Base-by-base conservation (phyloP, 176 grass and related monocot genomes). In the Oryza meridionalis region DNA sequence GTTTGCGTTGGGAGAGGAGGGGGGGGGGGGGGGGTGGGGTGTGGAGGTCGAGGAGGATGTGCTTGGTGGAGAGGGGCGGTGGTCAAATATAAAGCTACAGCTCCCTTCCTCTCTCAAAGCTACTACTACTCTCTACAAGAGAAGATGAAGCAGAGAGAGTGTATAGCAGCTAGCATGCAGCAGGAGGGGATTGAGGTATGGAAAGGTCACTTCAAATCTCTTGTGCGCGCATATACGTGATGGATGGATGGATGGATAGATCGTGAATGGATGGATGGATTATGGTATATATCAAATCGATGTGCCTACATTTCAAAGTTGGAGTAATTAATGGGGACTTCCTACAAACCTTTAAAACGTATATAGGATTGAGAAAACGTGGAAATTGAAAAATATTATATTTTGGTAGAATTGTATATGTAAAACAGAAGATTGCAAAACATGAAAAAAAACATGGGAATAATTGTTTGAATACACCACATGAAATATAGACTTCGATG, bases 61-160 rank as follows among this genome's bases (percentile, higher is more conserved):
- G 92, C 86, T 87, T 98, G 96, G 92, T 24, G 79, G 53, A 91
- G 72, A 93, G 87, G 88, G 91, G 93, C 93, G 92, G 96, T 95
- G 91, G 96, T 98, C 93, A 98, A 91, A 91, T 91, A 92, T 91
- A 87, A 83, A 76, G 75, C 58, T 62, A 62, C 2, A 58, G 51
- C 47, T 40, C 38, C 7, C 5, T 7, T 1, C 37, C 5, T 40
- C 38, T 40, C 38, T 31, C 29, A 31, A 6, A 5, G 42, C 42
- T 46, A 11, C 2, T 31, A 31, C 29, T 31, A 31, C 29, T 31
- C 5, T 3, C 51, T 55, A 58, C 3, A 0, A 53, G 50, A 53
- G 50, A 21, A 7, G 49, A 4, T 5, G 49, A 6, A 21, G 53
- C 53, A n/a, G 53, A 58, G 53, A 8, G 61, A 11, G 24, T 67